These are phyloP conservation scores for Agaricus bisporus DNA, from an alignment of 768 basidiomycete genomes.

Conservation along the genomic window DNA sequence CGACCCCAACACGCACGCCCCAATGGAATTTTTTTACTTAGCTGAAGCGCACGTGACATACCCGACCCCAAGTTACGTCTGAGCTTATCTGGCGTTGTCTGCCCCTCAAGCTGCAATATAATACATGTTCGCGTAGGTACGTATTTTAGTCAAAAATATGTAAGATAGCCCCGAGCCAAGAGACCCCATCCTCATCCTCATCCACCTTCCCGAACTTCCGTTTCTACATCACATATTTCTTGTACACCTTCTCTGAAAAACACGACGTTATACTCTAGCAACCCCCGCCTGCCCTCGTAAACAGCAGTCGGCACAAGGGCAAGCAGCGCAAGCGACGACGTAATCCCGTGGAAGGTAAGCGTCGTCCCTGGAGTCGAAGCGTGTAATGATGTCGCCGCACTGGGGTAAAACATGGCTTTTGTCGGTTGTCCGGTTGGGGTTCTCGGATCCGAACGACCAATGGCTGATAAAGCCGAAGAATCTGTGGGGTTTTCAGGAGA, in stretches of 20 bases:
- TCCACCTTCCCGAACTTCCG: slow-evolving; percentile 40
- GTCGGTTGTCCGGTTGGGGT: slow-evolving; percentile 18
- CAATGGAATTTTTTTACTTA: slow-evolving; percentile 35
- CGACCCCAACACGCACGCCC: slow-evolving; percentile 37
- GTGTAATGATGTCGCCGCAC: slow-evolving; percentile 57
- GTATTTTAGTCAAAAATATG: too few species aligned
- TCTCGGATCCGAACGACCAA: slow-evolving; percentile 14
- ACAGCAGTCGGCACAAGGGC: slow-evolving; percentile 69
- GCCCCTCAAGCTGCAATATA: too few species aligned
- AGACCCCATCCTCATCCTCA: slow-evolving; percentile 9
- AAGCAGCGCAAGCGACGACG: slow-evolving; percentile 62
- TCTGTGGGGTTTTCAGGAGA: not conserved
- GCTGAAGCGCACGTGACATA: slow-evolving; percentile 26
- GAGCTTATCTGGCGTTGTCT: too few species aligned
- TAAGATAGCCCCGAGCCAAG: too few species aligned
- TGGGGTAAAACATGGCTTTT: slow-evolving; percentile 59
- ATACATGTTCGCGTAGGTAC: too few species aligned
- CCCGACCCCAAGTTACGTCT: slow-evolving; percentile 12
- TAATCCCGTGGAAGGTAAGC: slow-evolving; percentile 80
- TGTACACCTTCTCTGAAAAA: slow-evolving; percentile 80
- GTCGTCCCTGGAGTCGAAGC: slow-evolving; percentile 62
- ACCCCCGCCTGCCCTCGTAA: slow-evolving; percentile 64
- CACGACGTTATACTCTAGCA: slow-evolving; percentile 84
- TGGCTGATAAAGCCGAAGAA: slow-evolving; percentile 21
- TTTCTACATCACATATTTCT: slow-evolving; percentile 76